Evolutionary conservation across 139 green algal genomes (phyloP).

Genomic region (Micromonas pusilla): DNA sequence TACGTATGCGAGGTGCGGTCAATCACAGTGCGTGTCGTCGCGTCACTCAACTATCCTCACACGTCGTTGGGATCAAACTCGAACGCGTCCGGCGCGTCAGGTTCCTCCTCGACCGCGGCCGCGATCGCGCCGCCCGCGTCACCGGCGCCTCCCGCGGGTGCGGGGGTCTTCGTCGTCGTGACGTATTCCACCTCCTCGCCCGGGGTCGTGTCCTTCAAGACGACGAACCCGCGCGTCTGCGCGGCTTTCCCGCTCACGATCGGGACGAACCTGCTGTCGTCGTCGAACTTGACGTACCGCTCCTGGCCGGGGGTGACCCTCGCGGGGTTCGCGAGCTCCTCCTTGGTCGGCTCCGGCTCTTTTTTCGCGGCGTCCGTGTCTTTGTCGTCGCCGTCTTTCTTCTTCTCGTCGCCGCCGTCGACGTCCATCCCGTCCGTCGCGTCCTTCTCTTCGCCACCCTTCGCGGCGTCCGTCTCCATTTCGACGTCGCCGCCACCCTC

Average conservation of each 20-base stretch:
- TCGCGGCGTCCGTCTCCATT: not conserved
- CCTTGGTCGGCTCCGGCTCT: constrained; percentile 57
- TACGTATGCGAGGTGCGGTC: too few relatives aligned
- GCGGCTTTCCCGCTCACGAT: constrained; percentile 39
- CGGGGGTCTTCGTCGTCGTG: not conserved
- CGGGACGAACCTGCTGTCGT: constrained; percentile 42
- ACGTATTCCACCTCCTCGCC: constrained; percentile 29
- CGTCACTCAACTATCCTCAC: too few relatives aligned
- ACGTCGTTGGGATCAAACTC: constrained; percentile 45
- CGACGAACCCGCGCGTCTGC: constrained; percentile 49
- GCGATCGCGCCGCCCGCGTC: constrained; percentile 21
- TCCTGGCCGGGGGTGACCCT: constrained; percentile 77
- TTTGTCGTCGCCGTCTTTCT: not conserved
- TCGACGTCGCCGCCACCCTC: constrained; percentile 7
- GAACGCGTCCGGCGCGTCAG: constrained; percentile 69
- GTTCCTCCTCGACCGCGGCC: constrained; percentile 52
- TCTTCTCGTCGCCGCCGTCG: not conserved
- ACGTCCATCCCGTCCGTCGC: constrained; percentile 37
- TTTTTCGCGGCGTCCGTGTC: constrained; percentile 35
- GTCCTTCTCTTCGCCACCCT: constrained; percentile 1
- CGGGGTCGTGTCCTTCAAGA: constrained; percentile 53
- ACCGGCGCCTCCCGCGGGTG: constrained; percentile 23
- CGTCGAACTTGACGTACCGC: constrained; percentile 47
- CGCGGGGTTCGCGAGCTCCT: constrained; percentile 70
- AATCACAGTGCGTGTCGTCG: too few relatives aligned